These are phyloP conservation scores for Naganishia albida DNA, from an alignment of 1,284 basidiomycete genomes.

Conservation along the genomic window DNA sequence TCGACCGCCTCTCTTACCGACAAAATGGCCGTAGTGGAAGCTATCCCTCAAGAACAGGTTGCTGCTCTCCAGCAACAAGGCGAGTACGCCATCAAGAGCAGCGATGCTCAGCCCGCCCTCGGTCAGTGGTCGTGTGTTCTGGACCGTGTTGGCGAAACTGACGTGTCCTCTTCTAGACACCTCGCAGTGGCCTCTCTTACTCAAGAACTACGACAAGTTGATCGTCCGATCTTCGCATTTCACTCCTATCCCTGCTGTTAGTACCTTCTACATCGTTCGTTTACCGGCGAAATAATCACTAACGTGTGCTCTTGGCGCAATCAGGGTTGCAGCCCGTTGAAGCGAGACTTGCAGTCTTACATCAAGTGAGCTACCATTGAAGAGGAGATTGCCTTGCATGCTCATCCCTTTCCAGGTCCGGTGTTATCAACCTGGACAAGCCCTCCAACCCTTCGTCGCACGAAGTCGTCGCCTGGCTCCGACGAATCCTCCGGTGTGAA, in stretches of 20 bases:
- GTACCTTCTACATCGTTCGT: slow-evolving; percentile 26
- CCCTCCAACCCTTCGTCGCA: slow-evolving; percentile 99
- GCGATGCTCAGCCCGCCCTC: slow-evolving; percentile 69
- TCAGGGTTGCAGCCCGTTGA: slow-evolving; percentile 83
- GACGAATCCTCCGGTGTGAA: slow-evolving; percentile 91
- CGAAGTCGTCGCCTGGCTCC: slow-evolving; percentile 98
- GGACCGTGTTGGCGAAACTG: background rate
- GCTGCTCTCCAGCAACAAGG: slow-evolving; percentile 56
- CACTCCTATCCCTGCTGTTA: slow-evolving; percentile 80
- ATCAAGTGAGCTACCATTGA: slow-evolving; percentile 68
- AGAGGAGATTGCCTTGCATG: background rate
- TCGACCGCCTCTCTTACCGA: slow-evolving; percentile 22
- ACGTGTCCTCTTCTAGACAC: slow-evolving; percentile 62
- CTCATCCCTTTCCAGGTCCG: slow-evolving; percentile 63
- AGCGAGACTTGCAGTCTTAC: slow-evolving; percentile 86
- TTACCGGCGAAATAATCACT: background rate
- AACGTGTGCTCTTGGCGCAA: slow-evolving; percentile 18
- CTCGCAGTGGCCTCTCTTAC: slow-evolving; percentile 93
- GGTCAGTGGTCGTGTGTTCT: slow-evolving; percentile 40
- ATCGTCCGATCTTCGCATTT: slow-evolving; percentile 95
- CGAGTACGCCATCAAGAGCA: slow-evolving; percentile 81
- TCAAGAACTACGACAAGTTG: slow-evolving; percentile 98
- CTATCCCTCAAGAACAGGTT: slow-evolving; percentile 39
- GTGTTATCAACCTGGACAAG: slow-evolving; percentile 99
- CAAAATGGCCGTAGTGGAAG: slow-evolving; percentile 22